phyloP scores from a whole-genome alignment of 495 filamentous ascomycete species.

The Thozetella sp. region DNA sequence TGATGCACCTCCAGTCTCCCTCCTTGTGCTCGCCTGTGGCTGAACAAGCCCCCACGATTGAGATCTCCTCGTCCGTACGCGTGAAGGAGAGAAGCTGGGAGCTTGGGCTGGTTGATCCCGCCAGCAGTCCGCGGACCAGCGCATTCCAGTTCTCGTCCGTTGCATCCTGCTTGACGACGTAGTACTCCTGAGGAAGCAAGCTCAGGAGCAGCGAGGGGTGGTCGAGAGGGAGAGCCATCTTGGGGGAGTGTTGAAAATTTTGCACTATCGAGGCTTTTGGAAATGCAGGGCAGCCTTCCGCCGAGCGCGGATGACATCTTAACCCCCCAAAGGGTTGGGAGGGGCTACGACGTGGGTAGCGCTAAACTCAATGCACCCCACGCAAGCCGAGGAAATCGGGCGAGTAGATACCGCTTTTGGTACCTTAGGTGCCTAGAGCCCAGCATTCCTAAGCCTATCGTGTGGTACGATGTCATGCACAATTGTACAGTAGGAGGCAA shows the following conservation, averaged over 20 bases:
- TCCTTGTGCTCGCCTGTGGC: neutral
- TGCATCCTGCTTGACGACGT: neutral
- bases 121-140: neutral
- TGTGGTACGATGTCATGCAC: no score
- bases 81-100: neutral
- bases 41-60: neutral
- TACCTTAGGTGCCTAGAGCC: no score
- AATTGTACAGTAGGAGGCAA: no score
- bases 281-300: no score
- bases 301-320: no score
- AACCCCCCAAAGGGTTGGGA: no score
- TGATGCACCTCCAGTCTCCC: neutral
- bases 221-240: neutral
- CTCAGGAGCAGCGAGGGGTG: neutral
- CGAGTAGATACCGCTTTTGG: no score
- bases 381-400: no score
- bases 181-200: neutral
- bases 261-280: no score
- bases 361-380: no score
- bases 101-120: neutral
- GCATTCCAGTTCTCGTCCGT: neutral
- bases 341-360: no score
- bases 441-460: no score
- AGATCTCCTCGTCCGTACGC: neutral
- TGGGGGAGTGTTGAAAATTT: neutral